Evolutionary conservation across 495 filamentous ascomycete genomes (phyloP).

Genomic region (Ascodesmis nigricans): DNA sequence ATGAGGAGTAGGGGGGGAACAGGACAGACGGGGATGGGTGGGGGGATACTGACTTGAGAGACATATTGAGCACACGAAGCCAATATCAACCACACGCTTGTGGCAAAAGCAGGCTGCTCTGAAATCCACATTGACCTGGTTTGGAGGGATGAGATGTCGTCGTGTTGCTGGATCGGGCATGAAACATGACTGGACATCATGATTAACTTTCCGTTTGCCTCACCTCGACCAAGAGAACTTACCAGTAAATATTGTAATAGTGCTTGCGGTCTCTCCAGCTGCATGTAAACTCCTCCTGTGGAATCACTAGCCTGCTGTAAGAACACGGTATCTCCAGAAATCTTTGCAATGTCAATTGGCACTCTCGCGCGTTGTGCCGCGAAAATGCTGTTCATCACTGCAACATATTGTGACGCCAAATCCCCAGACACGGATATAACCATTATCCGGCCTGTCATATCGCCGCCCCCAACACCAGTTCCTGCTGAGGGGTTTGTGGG

Average conservation of each 20-base stretch:
- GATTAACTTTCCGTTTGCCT: neutral
- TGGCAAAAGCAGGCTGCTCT: constrained; percentile 95
- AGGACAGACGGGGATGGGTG: neutral
- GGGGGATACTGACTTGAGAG: constrained; percentile 42
- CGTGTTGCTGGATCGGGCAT: constrained; percentile 51
- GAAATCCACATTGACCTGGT: constrained; percentile 79
- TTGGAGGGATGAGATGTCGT: constrained; percentile 45
- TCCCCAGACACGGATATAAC: constrained; percentile 63
- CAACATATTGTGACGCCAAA: constrained; percentile 78
- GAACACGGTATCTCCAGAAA: constrained; percentile 74
- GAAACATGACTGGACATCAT: constrained; percentile 57
- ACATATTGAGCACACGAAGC: constrained; percentile 89
- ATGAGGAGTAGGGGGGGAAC: no score
- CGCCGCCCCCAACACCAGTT: neutral
- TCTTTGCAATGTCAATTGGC: constrained; percentile 72
- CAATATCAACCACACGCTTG: constrained; percentile 68
- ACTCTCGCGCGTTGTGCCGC: constrained; percentile 69
- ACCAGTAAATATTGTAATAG: constrained; percentile 76
- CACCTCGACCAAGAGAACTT: neutral
- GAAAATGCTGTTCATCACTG: constrained; percentile 94
- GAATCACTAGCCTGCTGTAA: constrained; percentile 85
- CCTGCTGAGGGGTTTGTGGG: no score
- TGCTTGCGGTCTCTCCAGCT: constrained; percentile 39
- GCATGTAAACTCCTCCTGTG: constrained; percentile 70
- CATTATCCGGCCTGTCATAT: constrained; percentile 61